Percentiles rank a stretch among this genome's conserved stretches.
Conservation (phyloP, 441 rosid species). For the Biscutella laevigata region DNA sequence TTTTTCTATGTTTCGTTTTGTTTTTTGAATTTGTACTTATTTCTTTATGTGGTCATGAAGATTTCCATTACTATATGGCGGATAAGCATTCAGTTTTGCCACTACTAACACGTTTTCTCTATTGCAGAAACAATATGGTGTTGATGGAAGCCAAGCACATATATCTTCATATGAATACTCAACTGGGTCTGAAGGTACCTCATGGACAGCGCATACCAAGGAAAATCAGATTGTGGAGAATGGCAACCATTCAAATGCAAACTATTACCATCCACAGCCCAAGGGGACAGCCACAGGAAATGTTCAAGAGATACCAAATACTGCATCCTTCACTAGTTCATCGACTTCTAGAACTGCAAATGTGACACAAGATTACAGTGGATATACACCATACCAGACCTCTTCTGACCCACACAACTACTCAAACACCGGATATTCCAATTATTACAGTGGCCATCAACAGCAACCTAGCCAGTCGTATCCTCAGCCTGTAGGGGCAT, state of each 20-base stretch:
- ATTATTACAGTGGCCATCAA: conserved; percentile 79
- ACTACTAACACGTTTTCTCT: background rate
- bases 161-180: conserved; percentile 45
- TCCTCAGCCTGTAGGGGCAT: conserved; percentile 80
- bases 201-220: conserved; percentile 53
- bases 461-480: conserved; percentile 70
- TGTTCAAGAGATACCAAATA: conserved; percentile 44
- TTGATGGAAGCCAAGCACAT: conserved; percentile 57
- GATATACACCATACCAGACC: conserved; percentile 50
- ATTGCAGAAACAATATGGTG: conserved; percentile 47
- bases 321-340: conserved; percentile 48
- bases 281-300: conserved; percentile 33
- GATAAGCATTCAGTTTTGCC: too few species aligned
- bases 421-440: conserved; percentile 64
- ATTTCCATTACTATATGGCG: too few species aligned
- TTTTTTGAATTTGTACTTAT: background rate
- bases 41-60: background rate
- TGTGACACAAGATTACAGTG: conserved; percentile 56
- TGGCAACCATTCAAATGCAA: conserved; percentile 41
- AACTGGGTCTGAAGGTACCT: conserved; percentile 42
- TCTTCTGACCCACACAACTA: conserved; percentile 61
- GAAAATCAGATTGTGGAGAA: conserved; percentile 47
- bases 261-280: conserved; percentile 50
- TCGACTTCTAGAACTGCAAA: conserved; percentile 45
- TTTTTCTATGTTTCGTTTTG: background rate